A percentile compares a stretch with the other conserved stretches of the same genome.
Conservation (phyloP, 371 early-diverging fungal species). For the Rhizomucor pusillus region DNA sequence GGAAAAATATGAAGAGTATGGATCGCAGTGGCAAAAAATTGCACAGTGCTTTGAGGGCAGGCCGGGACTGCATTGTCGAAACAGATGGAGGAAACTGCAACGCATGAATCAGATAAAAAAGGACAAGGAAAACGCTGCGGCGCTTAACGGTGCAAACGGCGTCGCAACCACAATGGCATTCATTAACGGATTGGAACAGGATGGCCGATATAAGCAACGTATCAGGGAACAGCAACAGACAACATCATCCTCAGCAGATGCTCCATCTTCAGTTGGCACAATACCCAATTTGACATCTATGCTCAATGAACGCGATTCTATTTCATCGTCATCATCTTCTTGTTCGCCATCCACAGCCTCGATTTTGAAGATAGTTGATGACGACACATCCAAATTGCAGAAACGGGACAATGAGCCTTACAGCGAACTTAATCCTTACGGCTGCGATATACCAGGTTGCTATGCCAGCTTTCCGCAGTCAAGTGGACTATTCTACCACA, state of each 20-base stretch:
- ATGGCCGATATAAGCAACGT: not conserved
- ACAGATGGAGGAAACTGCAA: conserved; percentile 78
- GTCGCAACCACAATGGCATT: conserved; percentile 6
- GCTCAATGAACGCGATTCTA: not conserved
- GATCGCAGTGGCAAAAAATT: conserved; percentile 84
- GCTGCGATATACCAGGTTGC: conserved; percentile 69
- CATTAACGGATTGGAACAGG: conserved; percentile 3
- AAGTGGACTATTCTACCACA: conserved; percentile 62
- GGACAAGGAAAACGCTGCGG: conserved; percentile 29
- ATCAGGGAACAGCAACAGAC: not conserved
- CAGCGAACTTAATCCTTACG: conserved; percentile 55
- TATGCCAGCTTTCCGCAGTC: conserved; percentile 57
- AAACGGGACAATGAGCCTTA: not conserved
- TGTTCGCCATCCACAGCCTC: not conserved
- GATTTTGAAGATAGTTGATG: not conserved
- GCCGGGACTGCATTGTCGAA: conserved; percentile 79
- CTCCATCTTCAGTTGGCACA: not conserved
- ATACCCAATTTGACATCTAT: not conserved
- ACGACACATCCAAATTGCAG: not conserved
- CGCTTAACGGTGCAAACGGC: conserved; percentile 6
- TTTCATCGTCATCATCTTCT: not conserved
- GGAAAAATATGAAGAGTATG: conserved; percentile 65
- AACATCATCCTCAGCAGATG: not conserved
- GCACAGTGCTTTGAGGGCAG: conserved; percentile 76
- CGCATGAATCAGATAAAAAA: conserved; percentile 59